Percentiles rank a stretch among this genome's conserved stretches.
phyloP scores from a whole-genome alignment of 2,329 filamentous ascomycete genomes.

The Diaporthe amygdali region DNA sequence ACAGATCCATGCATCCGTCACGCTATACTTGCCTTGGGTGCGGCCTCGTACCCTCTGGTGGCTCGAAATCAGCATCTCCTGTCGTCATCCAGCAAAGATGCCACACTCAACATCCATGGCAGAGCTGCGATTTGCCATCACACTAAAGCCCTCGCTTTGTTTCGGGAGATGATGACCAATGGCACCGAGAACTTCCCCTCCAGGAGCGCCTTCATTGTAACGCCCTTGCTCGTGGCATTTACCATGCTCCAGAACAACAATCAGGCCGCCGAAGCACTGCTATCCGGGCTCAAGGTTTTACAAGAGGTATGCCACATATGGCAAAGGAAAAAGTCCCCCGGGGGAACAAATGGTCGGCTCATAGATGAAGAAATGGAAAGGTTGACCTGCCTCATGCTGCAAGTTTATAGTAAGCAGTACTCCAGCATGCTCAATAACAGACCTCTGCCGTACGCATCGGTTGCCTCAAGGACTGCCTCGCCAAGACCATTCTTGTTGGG shows the following conservation, averaged over 20 bases:
- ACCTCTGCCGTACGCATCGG: too few relatives aligned
- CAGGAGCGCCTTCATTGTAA: neutral
- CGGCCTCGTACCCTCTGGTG: slow-evolving; percentile 15
- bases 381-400: neutral
- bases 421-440: neutral
- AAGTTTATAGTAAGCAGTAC: neutral
- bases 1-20: slow-evolving; percentile 28
- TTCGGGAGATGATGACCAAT: neutral
- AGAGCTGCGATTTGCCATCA: neutral
- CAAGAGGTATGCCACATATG: neutral
- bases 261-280: neutral
- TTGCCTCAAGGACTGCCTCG: too few relatives aligned
- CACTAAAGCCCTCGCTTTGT: neutral
- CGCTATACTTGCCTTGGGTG: slow-evolving; percentile 30
- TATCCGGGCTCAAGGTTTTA: neutral
- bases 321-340: neutral
- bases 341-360: too few relatives aligned
- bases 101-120: neutral
- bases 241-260: neutral
- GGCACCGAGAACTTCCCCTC: neutral
- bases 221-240: neutral
- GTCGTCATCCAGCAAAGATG: neutral
- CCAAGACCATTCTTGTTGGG: neutral
- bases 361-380: neutral
- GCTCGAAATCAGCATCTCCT: neutral